phyloP scores from a whole-genome alignment of 257 asterid genomes.

The Solanum bulbocastanum region DNA sequence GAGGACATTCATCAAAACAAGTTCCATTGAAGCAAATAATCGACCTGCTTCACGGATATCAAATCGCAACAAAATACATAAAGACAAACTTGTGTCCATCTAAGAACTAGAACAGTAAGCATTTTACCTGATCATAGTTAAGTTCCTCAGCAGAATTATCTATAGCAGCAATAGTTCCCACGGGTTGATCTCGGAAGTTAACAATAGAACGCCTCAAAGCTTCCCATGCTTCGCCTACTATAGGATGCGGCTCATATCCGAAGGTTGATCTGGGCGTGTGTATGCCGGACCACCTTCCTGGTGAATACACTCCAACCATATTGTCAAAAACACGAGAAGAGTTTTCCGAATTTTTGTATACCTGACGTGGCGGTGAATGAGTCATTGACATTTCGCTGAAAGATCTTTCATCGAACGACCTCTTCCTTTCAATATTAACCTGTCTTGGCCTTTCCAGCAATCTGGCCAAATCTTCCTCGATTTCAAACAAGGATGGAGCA shows the following conservation, averaged over 20 bases:
- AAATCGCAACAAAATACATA: not conserved
- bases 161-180: slow-evolving; percentile 86
- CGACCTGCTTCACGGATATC: not conserved
- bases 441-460: slow-evolving; percentile 54
- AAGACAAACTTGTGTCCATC: not conserved
- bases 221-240: slow-evolving; percentile 82
- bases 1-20: not conserved
- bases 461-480: slow-evolving; percentile 53
- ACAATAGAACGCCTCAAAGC: slow-evolving; percentile 70
- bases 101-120: not conserved
- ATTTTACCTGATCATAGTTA: slow-evolving; percentile 75
- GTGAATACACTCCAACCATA: slow-evolving; percentile 41
- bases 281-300: slow-evolving; percentile 56
- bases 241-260: slow-evolving; percentile 62
- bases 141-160: slow-evolving; percentile 79
- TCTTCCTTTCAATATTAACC: slow-evolving; percentile 63
- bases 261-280: slow-evolving; percentile 62
- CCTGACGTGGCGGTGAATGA: slow-evolving; percentile 46
- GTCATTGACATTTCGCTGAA: slow-evolving; percentile 66
- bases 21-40: not conserved
- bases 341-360: slow-evolving; percentile 38
- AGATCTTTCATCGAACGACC: slow-evolving; percentile 87
- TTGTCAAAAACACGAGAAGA: slow-evolving; percentile 55
- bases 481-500: slow-evolving; percentile 57
- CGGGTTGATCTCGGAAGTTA: slow-evolving; percentile 70